phyloP scores from a whole-genome alignment of 805 yeast species.

The Starmerella floricola region DNA sequence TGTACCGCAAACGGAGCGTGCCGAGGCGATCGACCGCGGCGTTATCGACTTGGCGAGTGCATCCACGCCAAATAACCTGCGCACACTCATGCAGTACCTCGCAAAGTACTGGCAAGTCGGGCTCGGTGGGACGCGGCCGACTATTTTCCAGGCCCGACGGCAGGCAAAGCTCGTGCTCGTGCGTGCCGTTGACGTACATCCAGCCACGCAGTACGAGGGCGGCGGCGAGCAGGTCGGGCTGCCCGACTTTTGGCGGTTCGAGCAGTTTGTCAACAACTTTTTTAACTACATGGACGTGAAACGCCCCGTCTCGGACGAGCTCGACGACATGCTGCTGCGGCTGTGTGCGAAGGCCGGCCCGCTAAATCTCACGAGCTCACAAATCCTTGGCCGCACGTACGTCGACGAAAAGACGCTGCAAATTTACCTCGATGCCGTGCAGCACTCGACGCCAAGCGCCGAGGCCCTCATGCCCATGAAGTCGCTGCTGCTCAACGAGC shows the following conservation, averaged over 20 bases:
- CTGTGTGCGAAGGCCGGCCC: constrained; percentile 24
- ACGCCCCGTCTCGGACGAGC: constrained; percentile 7
- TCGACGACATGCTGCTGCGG: constrained; percentile 23
- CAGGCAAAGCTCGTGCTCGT: constrained; percentile 21
- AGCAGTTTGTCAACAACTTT: constrained; percentile 19
- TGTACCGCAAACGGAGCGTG: constrained; percentile 13
- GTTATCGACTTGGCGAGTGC: constrained; percentile 19
- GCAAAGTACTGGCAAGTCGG: constrained; percentile 24
- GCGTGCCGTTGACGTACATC: constrained; percentile 23
- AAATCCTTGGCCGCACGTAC: constrained; percentile 1
- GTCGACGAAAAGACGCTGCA: constrained; percentile 21
- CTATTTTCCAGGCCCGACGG: constrained; percentile 20
- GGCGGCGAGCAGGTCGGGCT: constrained; percentile 23
- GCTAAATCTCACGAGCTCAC: constrained; percentile 18
- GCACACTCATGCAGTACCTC: constrained; percentile 23
- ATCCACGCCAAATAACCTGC: constrained; percentile 20
- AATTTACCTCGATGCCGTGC: constrained; percentile 20
- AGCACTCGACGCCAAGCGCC: constrained; percentile 13
- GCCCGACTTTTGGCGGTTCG: constrained; percentile 21
- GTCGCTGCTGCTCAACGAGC: constrained; percentile 7
- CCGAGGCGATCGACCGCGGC: constrained; percentile 16
- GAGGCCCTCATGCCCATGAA: constrained; percentile 7
- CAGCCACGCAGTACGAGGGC: constrained; percentile 15
- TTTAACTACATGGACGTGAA: constrained; percentile 18
- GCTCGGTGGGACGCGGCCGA: constrained; percentile 19